Evolutionary conservation across 768 basidiomycete species (phyloP).

Genomic region (Clitopilus passeckerianus): DNA sequence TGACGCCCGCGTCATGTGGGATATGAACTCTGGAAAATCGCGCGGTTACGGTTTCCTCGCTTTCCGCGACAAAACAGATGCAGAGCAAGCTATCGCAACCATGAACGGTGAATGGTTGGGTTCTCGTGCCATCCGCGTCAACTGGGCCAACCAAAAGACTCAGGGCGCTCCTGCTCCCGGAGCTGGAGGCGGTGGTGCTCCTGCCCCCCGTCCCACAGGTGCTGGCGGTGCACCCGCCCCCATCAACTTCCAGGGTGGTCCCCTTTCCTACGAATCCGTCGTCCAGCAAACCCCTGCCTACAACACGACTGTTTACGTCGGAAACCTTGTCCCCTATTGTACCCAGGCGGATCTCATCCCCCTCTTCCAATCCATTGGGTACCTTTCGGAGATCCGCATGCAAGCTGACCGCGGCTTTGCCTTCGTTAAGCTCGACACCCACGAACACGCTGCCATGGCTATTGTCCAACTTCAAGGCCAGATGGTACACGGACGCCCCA

Average conservation of each 20-base stretch:
- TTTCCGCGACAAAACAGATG: constrained; percentile 98
- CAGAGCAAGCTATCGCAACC: constrained; percentile 97
- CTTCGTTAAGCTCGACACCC: constrained; percentile 97
- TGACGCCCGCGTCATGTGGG: constrained; percentile 99
- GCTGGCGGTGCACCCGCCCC: constrained; percentile 76
- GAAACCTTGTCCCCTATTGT: constrained; percentile 95
- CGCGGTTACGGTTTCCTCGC: constrained; percentile 98
- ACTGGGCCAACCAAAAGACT: constrained; percentile 99
- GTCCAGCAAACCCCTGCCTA: constrained; percentile 89
- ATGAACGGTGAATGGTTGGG: constrained; percentile 99
- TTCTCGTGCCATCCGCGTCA: constrained; percentile 96
- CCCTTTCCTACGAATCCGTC: constrained; percentile 89
- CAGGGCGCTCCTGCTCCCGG: constrained; percentile 51
- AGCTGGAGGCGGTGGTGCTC: constrained; percentile 11
- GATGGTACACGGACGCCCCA: constrained; percentile 94
- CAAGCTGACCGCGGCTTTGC: constrained; percentile 98
- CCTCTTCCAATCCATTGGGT: constrained; percentile 97
- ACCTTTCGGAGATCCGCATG: constrained; percentile 98
- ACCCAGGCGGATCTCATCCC: constrained; percentile 98
- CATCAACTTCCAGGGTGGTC: constrained; percentile 87
- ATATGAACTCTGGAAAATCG: constrained; percentile 99
- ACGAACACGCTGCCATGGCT: constrained; percentile 97
- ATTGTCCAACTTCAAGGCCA: constrained; percentile 96
- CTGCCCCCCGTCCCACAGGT: constrained; percentile 33
- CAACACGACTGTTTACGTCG: constrained; percentile 97